Conservation (phyloP, 2,329 filamentous ascomycete genomes). For the Cytospora piceae region DNA sequence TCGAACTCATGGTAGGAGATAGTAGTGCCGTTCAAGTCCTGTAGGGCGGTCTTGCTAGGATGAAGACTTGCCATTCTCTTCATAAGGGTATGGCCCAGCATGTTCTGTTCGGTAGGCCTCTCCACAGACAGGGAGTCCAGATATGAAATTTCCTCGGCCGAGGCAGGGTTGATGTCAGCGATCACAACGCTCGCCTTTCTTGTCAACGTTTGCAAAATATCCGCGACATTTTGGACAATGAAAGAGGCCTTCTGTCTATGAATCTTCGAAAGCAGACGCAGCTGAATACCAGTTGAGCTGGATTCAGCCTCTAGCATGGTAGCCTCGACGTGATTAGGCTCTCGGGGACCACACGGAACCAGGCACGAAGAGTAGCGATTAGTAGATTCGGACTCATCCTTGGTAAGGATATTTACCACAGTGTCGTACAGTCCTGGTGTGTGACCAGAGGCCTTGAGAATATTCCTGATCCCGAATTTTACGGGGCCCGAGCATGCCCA, state of each 20-base stretch:
- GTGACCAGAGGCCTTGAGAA: neutral
- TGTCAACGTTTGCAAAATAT: neutral
- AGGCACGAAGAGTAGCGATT: neutral
- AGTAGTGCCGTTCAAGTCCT: neutral
- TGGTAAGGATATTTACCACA: neutral
- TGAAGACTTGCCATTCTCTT: constrained; percentile 8
- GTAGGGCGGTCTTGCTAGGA: neutral
- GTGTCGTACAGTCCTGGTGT: neutral
- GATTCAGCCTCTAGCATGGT: neutral
- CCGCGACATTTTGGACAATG: neutral
- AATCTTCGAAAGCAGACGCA: neutral
- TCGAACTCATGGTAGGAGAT: constrained; percentile 1
- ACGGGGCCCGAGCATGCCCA: neutral
- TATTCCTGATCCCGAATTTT: neutral
- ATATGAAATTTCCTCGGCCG: neutral
- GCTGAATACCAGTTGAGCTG: neutral
- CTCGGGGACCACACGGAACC: neutral
- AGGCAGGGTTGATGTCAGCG: neutral
- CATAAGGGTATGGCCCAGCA: neutral
- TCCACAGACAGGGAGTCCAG: neutral
- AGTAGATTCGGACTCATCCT: neutral
- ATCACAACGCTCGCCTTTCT: neutral
- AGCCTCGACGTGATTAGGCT: neutral
- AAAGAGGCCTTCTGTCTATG: neutral
- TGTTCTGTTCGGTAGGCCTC: neutral